Base-by-base conservation (phyloP, 257 asterid genomes). In the Fraxinus anomala region DNA sequence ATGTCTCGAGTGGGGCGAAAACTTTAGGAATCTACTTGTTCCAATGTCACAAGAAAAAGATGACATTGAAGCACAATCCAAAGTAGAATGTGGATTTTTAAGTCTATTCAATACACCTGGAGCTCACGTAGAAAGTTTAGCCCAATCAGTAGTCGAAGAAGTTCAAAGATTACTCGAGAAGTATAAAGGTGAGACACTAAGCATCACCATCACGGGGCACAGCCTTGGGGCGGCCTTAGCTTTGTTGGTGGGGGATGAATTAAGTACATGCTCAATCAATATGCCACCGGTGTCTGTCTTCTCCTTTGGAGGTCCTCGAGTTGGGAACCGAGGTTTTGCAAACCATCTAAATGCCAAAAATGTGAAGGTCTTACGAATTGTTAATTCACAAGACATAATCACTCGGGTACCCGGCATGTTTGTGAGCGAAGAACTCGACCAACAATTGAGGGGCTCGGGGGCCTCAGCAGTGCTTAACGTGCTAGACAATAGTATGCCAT, bases 1-100 rank as follows among this genome's bases (percentile, higher is more conserved):
- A 33, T 94, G 99, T 85, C 92, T 94, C 5, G 99, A 94, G 79
- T 94, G 99, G 99, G 92, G 89, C 0, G 97, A 92, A 77, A 94
- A 94, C 31, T 78, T 91, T 13, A 73, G 99, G 19, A 96, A 92
- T 31, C 17, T 89, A 0, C 79, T 94, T 2, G 97, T 91, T 2
- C 92, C 86, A 9, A 49, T 90, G 14, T 76, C 91, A 0, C 89
- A 77, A 0, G 82, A 80, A 5, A 66, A 68, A 9, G 79, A 83
- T 63, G 19, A 12, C 34, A 9, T 1, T 0, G 69, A 23, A 10
- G 26, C 65, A n/a, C 17, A 28, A 71, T 70, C 97, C 19, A 90
- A 87, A 75, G 97, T 90, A 0, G 91, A 92, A 85, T 88, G 92
- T 47, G 99, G 99, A 1, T 94, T 94, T 61, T 68, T 76, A 73